phyloP scores from a whole-genome alignment of 441 rosid genomes.

The Euphorbia celastroides region DNA sequence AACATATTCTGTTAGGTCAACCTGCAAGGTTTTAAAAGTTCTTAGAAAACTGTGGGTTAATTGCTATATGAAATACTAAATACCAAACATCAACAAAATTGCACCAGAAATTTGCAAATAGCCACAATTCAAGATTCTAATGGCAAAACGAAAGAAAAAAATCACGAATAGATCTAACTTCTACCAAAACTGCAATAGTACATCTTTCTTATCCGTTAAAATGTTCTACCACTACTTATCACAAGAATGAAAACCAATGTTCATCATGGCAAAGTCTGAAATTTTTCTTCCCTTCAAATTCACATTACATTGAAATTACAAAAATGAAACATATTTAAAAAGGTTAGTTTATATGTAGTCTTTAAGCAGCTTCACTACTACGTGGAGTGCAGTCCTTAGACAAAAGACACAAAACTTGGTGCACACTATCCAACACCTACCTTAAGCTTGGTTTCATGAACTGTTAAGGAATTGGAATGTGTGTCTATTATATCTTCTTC shows the following conservation, averaged over 20 bases:
- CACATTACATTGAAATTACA: neutral
- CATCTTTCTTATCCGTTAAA: neutral
- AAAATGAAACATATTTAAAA: neutral
- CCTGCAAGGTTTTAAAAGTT: constrained; percentile 41
- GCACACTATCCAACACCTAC: constrained; percentile 26
- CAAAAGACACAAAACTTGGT: constrained; percentile 8
- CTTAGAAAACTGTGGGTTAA: constrained; percentile 1
- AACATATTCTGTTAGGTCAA: constrained; percentile 88
- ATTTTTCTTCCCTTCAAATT: neutral
- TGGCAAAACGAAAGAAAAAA: neutral
- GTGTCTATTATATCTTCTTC: constrained; percentile 96
- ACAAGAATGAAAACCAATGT: neutral
- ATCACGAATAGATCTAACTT: neutral
- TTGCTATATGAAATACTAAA: neutral
- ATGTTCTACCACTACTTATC: neutral
- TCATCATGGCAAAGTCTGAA: neutral
- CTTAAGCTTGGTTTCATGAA: constrained; percentile 96
- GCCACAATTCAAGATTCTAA: neutral
- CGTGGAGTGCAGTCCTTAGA: constrained; percentile 1
- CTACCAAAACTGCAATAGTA: neutral
- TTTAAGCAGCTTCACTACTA: neutral
- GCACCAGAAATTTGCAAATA: neutral
- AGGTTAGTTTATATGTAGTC: neutral
- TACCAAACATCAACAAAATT: neutral
- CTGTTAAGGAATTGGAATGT: constrained; percentile 62